Evolutionary conservation across 2,329 filamentous ascomycete species (phyloP), one percentile per base, ranked within the genome.

Genomic region (Fusarium torulosum): DNA sequence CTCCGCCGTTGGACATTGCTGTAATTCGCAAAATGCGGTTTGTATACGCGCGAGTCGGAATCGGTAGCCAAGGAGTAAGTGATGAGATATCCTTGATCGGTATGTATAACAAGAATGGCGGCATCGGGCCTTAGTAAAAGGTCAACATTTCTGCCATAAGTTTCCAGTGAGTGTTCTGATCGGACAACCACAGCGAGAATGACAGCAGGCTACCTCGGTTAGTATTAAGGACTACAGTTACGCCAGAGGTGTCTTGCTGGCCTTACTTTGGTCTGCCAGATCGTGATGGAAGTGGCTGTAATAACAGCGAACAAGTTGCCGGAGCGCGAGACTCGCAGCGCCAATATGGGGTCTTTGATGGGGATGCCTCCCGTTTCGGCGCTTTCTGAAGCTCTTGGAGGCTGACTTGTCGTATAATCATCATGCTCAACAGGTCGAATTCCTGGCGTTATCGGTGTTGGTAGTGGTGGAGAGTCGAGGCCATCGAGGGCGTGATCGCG

Each of bases 201-300:
- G 23, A 94, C 94, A 53, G 93, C 94, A 47, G 96, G 96, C 91
- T 97, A 59, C 21, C 43, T 21, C 17, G 37, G 51, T 74, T 55
- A 73, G 69, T 15, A 70, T 49, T 17, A 7, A 38, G 17, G 13
- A 10, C 6, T n/a, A 31, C 7, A 4, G 3, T 25, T 20, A 19
- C 14, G 19, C 27, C 33, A 35, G 14, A 21, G 17, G n/a, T 23
- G 29, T 35, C 20, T 38, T 45, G 11, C 19, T n/a, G 21, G 19
- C 74, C 83, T 62, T 84, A 94, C 93, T 86, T 95, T 95, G 55
- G 93, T 95, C 81, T 99, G 96, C 96, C 96, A 99, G 70, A 99
- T 86, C n/a, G 92, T 93, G 77, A 99, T 88, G 14, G 92, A 91
- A 3, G 92, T 92, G 7, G 87, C 82, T 1, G 95, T 97, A 75